These are phyloP conservation scores for Gynostemma pentaphyllum DNA, from an alignment of 306 rosid species.

Conservation along the genomic window DNA sequence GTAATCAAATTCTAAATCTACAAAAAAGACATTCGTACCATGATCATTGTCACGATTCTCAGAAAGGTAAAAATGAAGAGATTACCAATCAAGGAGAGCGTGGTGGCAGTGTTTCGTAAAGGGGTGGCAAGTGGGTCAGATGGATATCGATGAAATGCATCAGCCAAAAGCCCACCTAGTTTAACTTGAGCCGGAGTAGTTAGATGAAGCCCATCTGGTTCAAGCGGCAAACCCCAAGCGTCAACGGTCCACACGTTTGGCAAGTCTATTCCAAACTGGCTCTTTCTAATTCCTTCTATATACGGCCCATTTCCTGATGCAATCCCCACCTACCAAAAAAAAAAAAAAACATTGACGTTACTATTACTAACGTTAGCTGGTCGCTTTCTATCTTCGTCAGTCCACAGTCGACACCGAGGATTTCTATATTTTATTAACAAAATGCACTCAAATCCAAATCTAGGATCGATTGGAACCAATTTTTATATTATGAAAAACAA, in stretches of 20 bases:
- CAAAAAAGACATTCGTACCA: background rate
- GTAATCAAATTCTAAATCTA: too few relatives aligned
- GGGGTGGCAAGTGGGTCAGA: conserved; percentile 2
- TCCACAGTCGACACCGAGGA: background rate
- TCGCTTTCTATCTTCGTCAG: background rate
- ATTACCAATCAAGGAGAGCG: background rate
- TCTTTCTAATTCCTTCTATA: conserved; percentile 40
- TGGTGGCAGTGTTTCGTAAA: conserved; percentile 1
- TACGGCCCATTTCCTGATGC: conserved; percentile 50
- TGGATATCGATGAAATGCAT: conserved; percentile 32
- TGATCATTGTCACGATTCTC: background rate
- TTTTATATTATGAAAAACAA: too few relatives aligned
- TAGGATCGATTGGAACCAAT: too few relatives aligned
- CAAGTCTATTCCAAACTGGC: conserved; percentile 44
- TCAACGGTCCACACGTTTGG: conserved; percentile 47
- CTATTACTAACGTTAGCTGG: too few relatives aligned
- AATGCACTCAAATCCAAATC: background rate
- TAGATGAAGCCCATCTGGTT: conserved; percentile 54
- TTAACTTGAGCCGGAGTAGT: conserved; percentile 36
- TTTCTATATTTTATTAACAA: background rate
- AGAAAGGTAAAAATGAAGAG: background rate
- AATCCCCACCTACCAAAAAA: conserved; percentile 40
- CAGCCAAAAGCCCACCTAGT: conserved; percentile 46
- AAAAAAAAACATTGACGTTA: background rate
- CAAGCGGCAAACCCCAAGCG: conserved; percentile 35